Percentiles rank a stretch among this genome's conserved stretches.
These are phyloP conservation scores for Termitomyces sp. DNA, from an alignment of 768 basidiomycete species.

Conservation along the genomic window DNA sequence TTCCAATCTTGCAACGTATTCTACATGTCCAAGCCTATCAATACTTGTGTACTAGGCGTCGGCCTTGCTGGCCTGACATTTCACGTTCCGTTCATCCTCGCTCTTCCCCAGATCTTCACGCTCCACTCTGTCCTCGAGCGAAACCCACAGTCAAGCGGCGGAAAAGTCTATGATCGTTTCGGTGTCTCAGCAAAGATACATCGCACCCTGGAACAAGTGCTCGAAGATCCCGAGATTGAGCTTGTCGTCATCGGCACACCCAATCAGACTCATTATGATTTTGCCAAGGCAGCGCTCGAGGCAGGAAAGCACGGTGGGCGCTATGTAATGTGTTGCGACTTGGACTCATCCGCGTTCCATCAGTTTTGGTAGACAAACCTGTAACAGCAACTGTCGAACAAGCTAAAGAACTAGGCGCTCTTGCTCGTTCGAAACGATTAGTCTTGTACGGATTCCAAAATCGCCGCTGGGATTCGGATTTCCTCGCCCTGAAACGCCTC, in stretches of 20 bases:
- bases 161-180: constrained; percentile 66
- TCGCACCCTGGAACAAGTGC: constrained; percentile 56
- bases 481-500: constrained; percentile 61
- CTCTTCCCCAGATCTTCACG: constrained; percentile 66
- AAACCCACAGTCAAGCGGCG: constrained; percentile 57
- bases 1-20: background rate
- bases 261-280: constrained; percentile 68
- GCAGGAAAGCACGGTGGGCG: constrained; percentile 70
- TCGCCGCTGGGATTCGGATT: constrained; percentile 79
- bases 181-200: constrained; percentile 59
- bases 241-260: constrained; percentile 70
- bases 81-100: constrained; percentile 77
- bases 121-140: constrained; percentile 77
- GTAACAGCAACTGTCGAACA: constrained; percentile 60
- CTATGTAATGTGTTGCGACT: background rate
- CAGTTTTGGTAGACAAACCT: constrained; percentile 82
- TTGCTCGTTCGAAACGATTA: constrained; percentile 59
- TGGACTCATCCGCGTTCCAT: background rate
- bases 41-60: constrained; percentile 71
- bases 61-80: constrained; percentile 78
- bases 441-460: constrained; percentile 75
- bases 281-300: constrained; percentile 62
- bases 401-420: constrained; percentile 55
- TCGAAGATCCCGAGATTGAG: constrained; percentile 64
- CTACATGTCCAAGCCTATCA: constrained; percentile 49